Base-by-base conservation (phyloP, 331 rosid genomes). In the Ulmus americana region DNA sequence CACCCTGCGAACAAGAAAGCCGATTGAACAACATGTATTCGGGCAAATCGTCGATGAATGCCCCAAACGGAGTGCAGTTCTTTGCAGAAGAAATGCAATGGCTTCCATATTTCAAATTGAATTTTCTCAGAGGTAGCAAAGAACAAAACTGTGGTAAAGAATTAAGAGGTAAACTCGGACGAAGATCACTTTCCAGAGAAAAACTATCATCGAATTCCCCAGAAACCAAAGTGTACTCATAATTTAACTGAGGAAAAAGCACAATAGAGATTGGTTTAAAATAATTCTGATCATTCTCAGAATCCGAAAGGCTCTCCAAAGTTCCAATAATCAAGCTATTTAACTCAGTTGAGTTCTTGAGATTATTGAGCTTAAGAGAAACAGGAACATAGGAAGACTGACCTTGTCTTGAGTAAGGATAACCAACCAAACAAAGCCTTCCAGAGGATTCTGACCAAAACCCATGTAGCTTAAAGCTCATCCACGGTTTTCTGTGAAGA, bases 401-500 rank as follows among this genome's bases (percentile, higher is more conserved):
- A 74, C 79, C 85, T 57, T 5, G 8, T 65, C 38, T 20, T 0
- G 70, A 55, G 64, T 48, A 49, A 16, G 50, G 46, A 15, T 0
- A 48, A 20, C 69, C 90, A 68, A 86, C 76, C 85, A 80, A 76
- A 72, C 94, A 88, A 53, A 83, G 77, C 55, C 77, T 78, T 45
- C 86, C 88, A 6, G 77, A 72, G 54, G 90, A 60, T 48, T 66
- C 59, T 43, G 86, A 83, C 90, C 88, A 88, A 59, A 79, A 80
- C 18, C 92, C 95, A 15, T 51, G 60, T 60, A 85, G 74, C 20
- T 0, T 63, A 8, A 83, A 72, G n/a, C 10, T 51, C 1, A 72
- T 7, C 10, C 53, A 13, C 2, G 14, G 11, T 39, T 38, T 20
- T 51, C 1, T 40, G 10, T 8, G 5, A 65, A 52, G n/a, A 13